Conservation (phyloP, 1,284 basidiomycete genomes). For the Microbotryum lychnidis-dioicae region DNA sequence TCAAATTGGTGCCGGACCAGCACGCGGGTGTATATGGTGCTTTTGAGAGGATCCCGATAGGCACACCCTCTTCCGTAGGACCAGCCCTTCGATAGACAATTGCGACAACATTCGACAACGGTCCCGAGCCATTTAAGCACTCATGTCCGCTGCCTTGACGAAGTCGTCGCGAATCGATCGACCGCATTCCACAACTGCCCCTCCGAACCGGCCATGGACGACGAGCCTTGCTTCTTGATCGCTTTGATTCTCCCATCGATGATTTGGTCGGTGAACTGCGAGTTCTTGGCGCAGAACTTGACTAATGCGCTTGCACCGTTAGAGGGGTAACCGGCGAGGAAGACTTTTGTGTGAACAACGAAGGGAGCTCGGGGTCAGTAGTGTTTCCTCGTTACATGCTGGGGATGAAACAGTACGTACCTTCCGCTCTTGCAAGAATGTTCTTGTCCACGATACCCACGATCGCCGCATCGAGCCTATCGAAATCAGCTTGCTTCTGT, state of each 20-base stretch:
- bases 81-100: too few relatives aligned
- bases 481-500: constrained; percentile 9
- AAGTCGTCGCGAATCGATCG: background rate
- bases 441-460: constrained; percentile 35
- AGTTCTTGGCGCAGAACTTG: constrained; percentile 29
- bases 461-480: constrained; percentile 30
- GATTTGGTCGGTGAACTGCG: constrained; percentile 34
- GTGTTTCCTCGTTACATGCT: background rate
- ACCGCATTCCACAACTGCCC: background rate
- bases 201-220: background rate
- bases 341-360: constrained; percentile 12
- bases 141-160: too few relatives aligned
- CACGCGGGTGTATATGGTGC: too few relatives aligned
- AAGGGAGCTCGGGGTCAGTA: background rate
- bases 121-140: too few relatives aligned
- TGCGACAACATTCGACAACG: too few relatives aligned
- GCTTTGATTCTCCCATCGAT: constrained; percentile 5
- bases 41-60: too few relatives aligned
- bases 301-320: constrained; percentile 2
- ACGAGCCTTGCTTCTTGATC: constrained; percentile 2
- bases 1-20: too few relatives aligned
- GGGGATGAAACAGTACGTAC: background rate
- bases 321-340: constrained; percentile 30
- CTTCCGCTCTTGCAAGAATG: constrained; percentile 27
- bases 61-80: too few relatives aligned